These are phyloP conservation scores for Saccharomyces paradoxus DNA, from an alignment of 805 yeast genomes.

Conservation along the genomic window DNA sequence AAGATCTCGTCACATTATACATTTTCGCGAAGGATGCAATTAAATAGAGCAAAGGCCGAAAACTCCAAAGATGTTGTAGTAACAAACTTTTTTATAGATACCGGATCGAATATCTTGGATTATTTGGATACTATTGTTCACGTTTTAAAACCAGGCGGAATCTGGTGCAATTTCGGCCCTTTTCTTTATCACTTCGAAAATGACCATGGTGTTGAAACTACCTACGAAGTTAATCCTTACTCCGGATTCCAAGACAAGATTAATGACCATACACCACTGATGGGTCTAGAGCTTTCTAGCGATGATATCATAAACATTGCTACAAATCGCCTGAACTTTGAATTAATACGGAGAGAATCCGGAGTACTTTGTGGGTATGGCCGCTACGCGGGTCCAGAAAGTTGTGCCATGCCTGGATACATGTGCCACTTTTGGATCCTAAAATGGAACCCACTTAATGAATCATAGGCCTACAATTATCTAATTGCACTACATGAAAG, in stretches of 20 bases:
- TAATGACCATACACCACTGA: slow-evolving; percentile 18
- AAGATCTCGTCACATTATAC: slow-evolving; percentile 6
- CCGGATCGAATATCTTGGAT: slow-evolving; percentile 47
- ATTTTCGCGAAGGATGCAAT: slow-evolving; percentile 20
- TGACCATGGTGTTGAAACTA: slow-evolving; percentile 30
- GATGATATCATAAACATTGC: slow-evolving; percentile 45
- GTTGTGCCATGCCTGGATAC: slow-evolving; percentile 45
- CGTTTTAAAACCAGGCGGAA: slow-evolving; percentile 37
- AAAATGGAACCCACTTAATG: slow-evolving; percentile 3
- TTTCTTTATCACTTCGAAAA: slow-evolving; percentile 58
- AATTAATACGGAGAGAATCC: slow-evolving; percentile 35
- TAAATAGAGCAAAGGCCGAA: slow-evolving; percentile 34
- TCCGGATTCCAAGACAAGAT: slow-evolving; percentile 10
- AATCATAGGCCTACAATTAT: background rate
- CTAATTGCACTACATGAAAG: background rate
- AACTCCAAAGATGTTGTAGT: slow-evolving; percentile 36
- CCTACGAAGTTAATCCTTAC: slow-evolving; percentile 15
- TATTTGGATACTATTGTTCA: slow-evolving; percentile 40
- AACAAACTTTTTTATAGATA: slow-evolving; percentile 51
- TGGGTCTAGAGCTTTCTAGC: slow-evolving; percentile 48
- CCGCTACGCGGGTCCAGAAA: slow-evolving; percentile 30
- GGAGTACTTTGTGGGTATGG: slow-evolving; percentile 45
- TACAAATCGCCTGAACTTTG: slow-evolving; percentile 39
- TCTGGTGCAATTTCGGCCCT: slow-evolving; percentile 59
- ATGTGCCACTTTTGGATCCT: slow-evolving; percentile 62